phyloP scores from a whole-genome alignment of 2,329 filamentous ascomycete genomes.

The Berkeleyomyces rouxiae region DNA sequence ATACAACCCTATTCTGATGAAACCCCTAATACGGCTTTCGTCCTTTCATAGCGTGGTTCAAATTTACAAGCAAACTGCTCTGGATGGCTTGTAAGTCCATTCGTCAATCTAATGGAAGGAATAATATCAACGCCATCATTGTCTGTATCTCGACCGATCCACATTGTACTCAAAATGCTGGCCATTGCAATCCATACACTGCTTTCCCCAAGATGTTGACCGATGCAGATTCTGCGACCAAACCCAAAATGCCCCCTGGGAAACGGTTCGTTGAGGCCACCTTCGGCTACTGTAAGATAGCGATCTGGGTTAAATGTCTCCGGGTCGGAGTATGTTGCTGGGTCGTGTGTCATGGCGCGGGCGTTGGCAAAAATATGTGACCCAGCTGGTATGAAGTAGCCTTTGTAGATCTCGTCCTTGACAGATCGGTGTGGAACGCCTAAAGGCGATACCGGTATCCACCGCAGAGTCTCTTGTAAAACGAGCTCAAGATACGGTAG shows the following conservation, averaged over 20 bases:
- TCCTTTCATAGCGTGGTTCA: conserved; percentile 7
- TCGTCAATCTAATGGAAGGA: conserved; percentile 18
- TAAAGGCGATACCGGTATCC: conserved; percentile 29
- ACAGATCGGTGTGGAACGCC: conserved; percentile 38
- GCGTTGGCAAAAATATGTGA: conserved; percentile 27
- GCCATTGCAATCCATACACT: conserved; percentile 27
- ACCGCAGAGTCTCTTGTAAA: conserved; percentile 30
- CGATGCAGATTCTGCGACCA: conserved; percentile 33
- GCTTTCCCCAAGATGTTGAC: conserved; percentile 32
- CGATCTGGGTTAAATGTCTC: conserved; percentile 30
- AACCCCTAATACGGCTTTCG: neutral
- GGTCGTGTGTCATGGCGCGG: conserved; percentile 29
- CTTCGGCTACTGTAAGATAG: conserved; percentile 22
- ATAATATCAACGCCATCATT: conserved; percentile 22
- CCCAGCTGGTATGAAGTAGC: conserved; percentile 40
- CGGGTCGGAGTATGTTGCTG: conserved; percentile 25
- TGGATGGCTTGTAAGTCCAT: conserved; percentile 19
- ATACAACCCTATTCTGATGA: neutral
- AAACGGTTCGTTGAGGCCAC: conserved; percentile 28
- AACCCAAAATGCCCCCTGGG: conserved; percentile 35
- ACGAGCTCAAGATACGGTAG: conserved; percentile 30
- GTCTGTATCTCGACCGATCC: conserved; percentile 15
- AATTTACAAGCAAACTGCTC: conserved; percentile 18
- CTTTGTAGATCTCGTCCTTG: conserved; percentile 39
- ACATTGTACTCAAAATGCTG: conserved; percentile 24